Evolutionary conservation across 78 protist species (phyloP).

Genomic region (Anaeramoeba flamelloides): DNA sequence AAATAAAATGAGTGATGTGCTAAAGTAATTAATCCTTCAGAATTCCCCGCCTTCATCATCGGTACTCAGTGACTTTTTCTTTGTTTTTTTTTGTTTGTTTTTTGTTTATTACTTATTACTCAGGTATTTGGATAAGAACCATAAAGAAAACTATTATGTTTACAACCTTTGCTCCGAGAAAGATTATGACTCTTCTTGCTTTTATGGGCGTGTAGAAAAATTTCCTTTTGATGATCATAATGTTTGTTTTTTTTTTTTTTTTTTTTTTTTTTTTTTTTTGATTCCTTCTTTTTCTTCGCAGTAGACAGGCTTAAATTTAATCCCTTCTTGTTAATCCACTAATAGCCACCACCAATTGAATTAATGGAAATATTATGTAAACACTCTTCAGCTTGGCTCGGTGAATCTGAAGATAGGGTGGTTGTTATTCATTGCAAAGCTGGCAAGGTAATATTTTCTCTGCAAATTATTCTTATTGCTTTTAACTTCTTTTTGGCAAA

Average conservation of each 20-base stretch:
- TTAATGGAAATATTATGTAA: neutral
- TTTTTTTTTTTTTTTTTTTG: too few species aligned
- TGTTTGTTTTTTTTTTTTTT: too few species aligned
- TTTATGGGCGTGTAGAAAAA: slow-evolving; percentile 16
- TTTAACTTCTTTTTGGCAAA: too few species aligned
- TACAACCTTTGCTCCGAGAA: slow-evolving; percentile 44
- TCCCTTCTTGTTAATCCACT: too few species aligned
- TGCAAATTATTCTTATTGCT: too few species aligned
- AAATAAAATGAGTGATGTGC: slow-evolving; percentile 28
- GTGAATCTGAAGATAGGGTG: neutral
- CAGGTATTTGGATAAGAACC: slow-evolving; percentile 25
- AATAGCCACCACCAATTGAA: neutral
- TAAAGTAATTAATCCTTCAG: too few species aligned
- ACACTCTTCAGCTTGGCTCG: neutral
- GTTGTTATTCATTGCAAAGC: neutral
- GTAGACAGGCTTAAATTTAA: too few species aligned
- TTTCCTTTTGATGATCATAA: slow-evolving; percentile 49
- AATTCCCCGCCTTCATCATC: too few species aligned
- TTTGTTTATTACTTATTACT: too few species aligned
- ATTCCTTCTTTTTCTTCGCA: too few species aligned
- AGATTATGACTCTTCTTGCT: slow-evolving; percentile 9
- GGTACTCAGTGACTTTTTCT: too few species aligned
- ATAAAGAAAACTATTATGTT: slow-evolving; percentile 25
- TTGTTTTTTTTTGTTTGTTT: too few species aligned
- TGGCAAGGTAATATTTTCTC: neutral